Conservation (phyloP, 768 basidiomycete species). For the Russula sp. region DNA sequence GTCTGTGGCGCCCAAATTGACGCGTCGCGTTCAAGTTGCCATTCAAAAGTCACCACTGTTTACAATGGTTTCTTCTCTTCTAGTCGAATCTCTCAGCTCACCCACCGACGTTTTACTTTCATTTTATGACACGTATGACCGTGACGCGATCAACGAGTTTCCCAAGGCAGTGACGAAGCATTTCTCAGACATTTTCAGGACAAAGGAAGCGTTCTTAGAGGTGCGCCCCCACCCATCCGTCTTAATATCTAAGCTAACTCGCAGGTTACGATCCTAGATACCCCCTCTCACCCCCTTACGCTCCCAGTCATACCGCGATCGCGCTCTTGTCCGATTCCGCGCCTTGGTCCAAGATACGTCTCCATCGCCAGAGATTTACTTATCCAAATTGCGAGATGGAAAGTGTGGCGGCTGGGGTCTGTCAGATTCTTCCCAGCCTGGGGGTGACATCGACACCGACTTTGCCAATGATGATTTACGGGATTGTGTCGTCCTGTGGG, state of each 20-base stretch:
- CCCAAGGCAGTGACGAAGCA: conserved; percentile 35
- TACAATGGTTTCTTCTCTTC: conserved; percentile 28
- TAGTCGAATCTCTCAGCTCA: conserved; percentile 28
- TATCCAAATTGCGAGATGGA: conserved; percentile 45
- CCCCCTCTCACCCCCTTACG: conserved; percentile 48
- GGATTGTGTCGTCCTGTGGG: conserved; percentile 69
- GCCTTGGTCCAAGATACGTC: conserved; percentile 86
- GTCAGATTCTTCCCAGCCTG: conserved; percentile 34
- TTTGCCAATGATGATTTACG: conserved; percentile 52
- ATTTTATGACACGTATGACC: conserved; percentile 24
- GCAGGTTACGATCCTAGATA: conserved; percentile 44
- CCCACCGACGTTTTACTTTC: conserved; percentile 25
- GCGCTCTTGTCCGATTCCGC: conserved; percentile 67
- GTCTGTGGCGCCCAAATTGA: conserved; percentile 27
- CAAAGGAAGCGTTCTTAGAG: conserved; percentile 32
- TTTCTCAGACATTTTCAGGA: conserved; percentile 36
- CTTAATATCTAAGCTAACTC: not conserved
- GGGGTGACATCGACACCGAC: conserved; percentile 34
- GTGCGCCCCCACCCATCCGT: conserved; percentile 25
- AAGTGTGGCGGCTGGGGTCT: conserved; percentile 77
- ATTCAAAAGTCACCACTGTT: not conserved
- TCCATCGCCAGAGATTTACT: conserved; percentile 66
- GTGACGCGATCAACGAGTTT: conserved; percentile 30
- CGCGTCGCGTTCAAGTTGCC: conserved; percentile 12
- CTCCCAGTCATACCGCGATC: conserved; percentile 47